Evolutionary conservation across 768 basidiomycete genomes (phyloP).

Genomic region (Naematelia encephala): DNA sequence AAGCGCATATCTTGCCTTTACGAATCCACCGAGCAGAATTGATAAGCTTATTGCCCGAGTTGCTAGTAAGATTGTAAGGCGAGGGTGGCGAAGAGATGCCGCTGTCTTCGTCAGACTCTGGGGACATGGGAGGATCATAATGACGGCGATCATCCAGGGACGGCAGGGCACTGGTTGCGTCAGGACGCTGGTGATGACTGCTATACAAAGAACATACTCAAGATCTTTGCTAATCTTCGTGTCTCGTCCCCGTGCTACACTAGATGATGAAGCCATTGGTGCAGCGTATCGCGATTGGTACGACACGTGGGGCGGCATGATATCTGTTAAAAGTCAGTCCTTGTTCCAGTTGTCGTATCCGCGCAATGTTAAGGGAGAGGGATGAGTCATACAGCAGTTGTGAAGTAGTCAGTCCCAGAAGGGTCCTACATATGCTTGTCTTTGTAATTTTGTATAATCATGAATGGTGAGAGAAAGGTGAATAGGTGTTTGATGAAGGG

Average conservation of each 20-base stretch:
- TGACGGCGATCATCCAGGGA: constrained; percentile 35
- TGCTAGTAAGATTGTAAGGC: constrained; percentile 23
- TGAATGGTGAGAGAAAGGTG: constrained; percentile 15
- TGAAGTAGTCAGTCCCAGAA: constrained; percentile 41
- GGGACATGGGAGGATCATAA: constrained; percentile 30
- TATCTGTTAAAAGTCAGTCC: not conserved
- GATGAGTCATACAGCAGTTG: constrained; percentile 38
- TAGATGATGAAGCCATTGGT: not conserved
- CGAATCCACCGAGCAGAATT: constrained; percentile 39
- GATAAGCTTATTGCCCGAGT: constrained; percentile 46
- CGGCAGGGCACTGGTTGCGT: constrained; percentile 26
- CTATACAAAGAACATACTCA: constrained; percentile 8
- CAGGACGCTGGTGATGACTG: not conserved
- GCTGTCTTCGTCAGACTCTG: constrained; percentile 8
- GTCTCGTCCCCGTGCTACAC: not conserved
- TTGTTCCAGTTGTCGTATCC: not conserved
- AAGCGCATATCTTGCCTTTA: constrained; percentile 47
- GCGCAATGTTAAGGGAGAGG: not conserved
- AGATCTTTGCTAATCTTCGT: constrained; percentile 5
- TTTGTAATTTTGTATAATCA: constrained; percentile 41
- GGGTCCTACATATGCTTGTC: constrained; percentile 51
- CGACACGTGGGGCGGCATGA: constrained; percentile 2
- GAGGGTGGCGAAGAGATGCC: constrained; percentile 7
- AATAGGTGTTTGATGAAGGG: not conserved
- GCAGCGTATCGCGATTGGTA: not conserved